Percentiles rank a stretch among this genome's conserved stretches.
Evolutionary conservation across 352 stramenopile species (phyloP).

Genomic region (Globisporangium megalacanthum): DNA sequence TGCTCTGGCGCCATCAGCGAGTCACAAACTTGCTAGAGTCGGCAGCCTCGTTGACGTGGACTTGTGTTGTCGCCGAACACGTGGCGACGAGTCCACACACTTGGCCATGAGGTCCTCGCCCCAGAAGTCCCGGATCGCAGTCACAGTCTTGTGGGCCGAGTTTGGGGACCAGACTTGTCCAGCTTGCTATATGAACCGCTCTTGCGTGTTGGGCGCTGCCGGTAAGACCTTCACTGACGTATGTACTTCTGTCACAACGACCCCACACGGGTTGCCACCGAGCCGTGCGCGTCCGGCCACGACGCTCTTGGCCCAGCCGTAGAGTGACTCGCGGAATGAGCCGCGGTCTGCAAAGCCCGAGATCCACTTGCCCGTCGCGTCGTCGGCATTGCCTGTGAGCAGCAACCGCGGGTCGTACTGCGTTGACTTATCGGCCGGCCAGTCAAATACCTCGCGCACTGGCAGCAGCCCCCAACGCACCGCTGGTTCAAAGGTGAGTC

Average conservation of each 20-base stretch:
- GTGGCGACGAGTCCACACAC: too few relatives aligned
- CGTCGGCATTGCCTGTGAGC: constrained; percentile 80
- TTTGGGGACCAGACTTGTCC: constrained; percentile 99
- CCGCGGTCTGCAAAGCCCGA: constrained; percentile 97
- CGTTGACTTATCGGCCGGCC: constrained; percentile 88
- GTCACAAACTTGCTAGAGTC: too few relatives aligned
- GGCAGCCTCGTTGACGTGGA: too few relatives aligned
- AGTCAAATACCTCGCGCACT: constrained; percentile 80
- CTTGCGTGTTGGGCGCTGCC: constrained; percentile 94
- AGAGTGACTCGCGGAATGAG: constrained; percentile 98
- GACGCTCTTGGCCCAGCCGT: constrained; percentile 99
- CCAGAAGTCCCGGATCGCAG: constrained; percentile 99
- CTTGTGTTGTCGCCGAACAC: too few relatives aligned
- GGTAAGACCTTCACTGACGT: constrained; percentile 96
- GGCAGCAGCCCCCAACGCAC: constrained; percentile 77
- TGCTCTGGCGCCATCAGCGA: too few relatives aligned
- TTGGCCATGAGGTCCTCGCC: constrained; percentile 98
- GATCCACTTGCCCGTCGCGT: constrained; percentile 75
- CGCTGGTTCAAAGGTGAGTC: constrained; percentile 98
- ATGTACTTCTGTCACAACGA: constrained; percentile 98
- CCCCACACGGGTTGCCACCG: constrained; percentile 97
- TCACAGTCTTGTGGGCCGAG: constrained; percentile 99
- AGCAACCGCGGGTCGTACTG: constrained; percentile 96
- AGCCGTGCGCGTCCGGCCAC: constrained; percentile 96
- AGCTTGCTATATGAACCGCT: constrained; percentile 96